Conservation (phyloP, 108 stramenopile species). For the Pinguiococcus pyrenoidosus region DNA sequence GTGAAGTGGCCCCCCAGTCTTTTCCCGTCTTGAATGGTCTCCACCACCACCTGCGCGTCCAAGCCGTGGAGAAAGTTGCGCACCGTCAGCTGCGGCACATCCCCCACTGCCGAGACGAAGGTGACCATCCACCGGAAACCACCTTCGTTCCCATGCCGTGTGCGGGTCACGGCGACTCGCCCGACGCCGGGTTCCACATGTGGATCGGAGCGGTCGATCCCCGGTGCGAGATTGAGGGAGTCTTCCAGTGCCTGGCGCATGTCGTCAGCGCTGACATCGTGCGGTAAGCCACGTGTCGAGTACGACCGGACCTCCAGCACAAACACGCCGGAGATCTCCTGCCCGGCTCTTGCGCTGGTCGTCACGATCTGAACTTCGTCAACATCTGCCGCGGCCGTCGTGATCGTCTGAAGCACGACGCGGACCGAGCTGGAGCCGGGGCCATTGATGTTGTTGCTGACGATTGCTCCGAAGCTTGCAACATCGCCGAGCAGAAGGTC, state of each 20-base stretch:
- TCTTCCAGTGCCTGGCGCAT: constrained; percentile 5
- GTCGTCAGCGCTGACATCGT: constrained; percentile 5
- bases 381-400: constrained; percentile 39
- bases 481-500: constrained; percentile 1
- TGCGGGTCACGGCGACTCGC: constrained; percentile 17
- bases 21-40: constrained; percentile 46
- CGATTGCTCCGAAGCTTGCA: constrained; percentile 6
- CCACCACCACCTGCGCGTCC: constrained; percentile 32
- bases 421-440: constrained; percentile 52
- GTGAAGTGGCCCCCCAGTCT: constrained; percentile 48
- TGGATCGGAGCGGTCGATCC: constrained; percentile 6
- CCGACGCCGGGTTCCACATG: constrained; percentile 19
- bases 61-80: constrained; percentile 38
- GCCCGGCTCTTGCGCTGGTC: constrained; percentile 23
- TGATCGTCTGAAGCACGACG: constrained; percentile 46
- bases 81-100: constrained; percentile 16
- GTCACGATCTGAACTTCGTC: constrained; percentile 46
- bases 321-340: constrained; percentile 42
- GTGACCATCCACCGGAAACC: constrained; percentile 51
- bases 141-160: neutral
- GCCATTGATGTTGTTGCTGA: constrained; percentile 57
- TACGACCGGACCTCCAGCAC: constrained; percentile 34
- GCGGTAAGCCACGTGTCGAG: no score
- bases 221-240: constrained; percentile 13
- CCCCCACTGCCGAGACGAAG: constrained; percentile 36